Conservation (phyloP, 805 yeast genomes). For the Saccharomyces paradoxus region DNA sequence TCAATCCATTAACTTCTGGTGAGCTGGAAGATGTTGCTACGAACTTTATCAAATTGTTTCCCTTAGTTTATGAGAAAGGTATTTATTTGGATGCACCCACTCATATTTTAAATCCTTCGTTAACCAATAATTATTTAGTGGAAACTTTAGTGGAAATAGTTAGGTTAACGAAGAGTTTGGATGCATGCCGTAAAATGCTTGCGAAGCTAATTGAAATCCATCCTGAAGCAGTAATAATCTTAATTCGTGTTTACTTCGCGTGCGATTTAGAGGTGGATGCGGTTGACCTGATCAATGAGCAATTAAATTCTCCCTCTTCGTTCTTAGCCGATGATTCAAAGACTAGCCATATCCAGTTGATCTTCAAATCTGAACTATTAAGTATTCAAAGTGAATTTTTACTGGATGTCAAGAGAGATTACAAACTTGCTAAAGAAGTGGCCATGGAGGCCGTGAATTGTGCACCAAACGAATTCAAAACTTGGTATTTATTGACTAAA, state of each 20-base stretch:
- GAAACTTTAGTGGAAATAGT: conserved; percentile 22
- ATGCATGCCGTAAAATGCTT: conserved; percentile 15
- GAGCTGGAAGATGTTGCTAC: conserved; percentile 20
- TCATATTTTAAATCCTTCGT: conserved; percentile 14
- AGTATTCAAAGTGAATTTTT: conserved; percentile 19
- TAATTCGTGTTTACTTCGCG: conserved; percentile 23
- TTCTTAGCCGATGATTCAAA: conserved; percentile 6
- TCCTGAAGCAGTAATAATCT: conserved; percentile 19
- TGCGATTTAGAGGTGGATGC: conserved; percentile 29
- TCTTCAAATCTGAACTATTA: conserved; percentile 18
- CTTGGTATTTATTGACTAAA: conserved; percentile 60
- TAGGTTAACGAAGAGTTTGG: conserved; percentile 16
- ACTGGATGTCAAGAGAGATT: conserved; percentile 13
- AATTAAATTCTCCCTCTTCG: conserved; percentile 8
- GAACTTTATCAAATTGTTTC: conserved; percentile 19
- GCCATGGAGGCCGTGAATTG: conserved; percentile 40
- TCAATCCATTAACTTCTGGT: conserved; percentile 54
- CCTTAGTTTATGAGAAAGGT: conserved; percentile 20
- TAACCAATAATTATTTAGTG: conserved; percentile 22
- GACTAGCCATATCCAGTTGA: conserved; percentile 5
- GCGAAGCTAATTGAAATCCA: conserved; percentile 8
- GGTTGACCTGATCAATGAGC: conserved; percentile 18
- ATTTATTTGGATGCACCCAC: conserved; percentile 20
- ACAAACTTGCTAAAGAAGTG: conserved; percentile 12
- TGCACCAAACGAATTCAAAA: conserved; percentile 61